Base-by-base conservation (phyloP, 805 yeast genomes). In the Kuraishia hungarica region DNA sequence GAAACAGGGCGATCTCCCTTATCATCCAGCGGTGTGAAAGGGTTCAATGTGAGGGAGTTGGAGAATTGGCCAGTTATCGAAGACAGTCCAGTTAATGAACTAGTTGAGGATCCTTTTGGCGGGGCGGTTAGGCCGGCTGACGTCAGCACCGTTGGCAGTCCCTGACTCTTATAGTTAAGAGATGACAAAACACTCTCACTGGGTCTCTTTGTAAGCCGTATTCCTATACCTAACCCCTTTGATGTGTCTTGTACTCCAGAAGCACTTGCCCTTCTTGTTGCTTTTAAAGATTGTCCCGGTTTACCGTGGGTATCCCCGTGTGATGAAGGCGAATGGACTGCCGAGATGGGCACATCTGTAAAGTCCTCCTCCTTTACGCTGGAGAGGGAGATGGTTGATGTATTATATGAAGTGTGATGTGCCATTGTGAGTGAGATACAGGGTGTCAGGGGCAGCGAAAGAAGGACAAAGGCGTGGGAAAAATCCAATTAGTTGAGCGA, bases 161-260 rank as follows among this genome's bases (percentile, higher is more conserved):
- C 24, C 24, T 22, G 22, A 5, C 49, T 43, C 48, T 43, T 17
- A 8, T 7, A 43, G 21, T 7, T 20, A 28, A 23, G 28, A 3
- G 55, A 28, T 4, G 26, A n/a, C 29, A 48, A 23, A 1, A 64
- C 59, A 17, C 67, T 55, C 51, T 67, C 71, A 53, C 67, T 62
- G 22, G 70, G 69, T 47, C 70, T 58, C 51, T 51, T 55, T 2
- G 61, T 19, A 1, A 59, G 50, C 50, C 61, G n/a, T n/a, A n/a
- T n/a, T n/a, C n/a, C 57, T 22, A 67, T 64, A 13, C 70, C 68
- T 22, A 66, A 56, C 1, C 67, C 68, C 3, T 35, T 39, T 23
- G 29, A 52, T 29, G 50, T 15, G 11, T 46, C 51, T 35, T 21
- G 56, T 47, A 21, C 26, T 13, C n/a, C 52, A 26, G 46, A 43